A percentile compares a stretch with the other conserved stretches of the same genome.
Conservation (phyloP, 208 protist species). For the Leptomonas pyrrhocoris region DNA sequence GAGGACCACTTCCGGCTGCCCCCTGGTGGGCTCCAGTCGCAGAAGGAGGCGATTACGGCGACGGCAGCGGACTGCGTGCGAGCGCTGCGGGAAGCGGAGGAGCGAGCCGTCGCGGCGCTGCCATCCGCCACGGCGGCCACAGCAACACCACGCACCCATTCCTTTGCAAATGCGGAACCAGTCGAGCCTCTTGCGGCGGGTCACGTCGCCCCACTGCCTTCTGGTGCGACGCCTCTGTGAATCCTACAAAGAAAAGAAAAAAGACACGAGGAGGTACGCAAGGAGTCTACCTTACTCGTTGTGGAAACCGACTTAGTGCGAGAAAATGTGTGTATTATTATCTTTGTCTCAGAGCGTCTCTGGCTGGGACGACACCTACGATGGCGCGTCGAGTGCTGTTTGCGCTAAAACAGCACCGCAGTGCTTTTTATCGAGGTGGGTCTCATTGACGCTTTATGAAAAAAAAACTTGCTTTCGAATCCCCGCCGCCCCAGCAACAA, state of each 20-base stretch:
- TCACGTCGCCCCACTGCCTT: constrained; percentile 3
- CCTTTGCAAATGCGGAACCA: background rate
- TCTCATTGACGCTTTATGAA: no score
- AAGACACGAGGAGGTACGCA: no score
- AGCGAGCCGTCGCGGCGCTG: constrained; percentile 19
- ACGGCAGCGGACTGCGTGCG: constrained; percentile 71
- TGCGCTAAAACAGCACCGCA: no score
- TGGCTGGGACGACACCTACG: no score
- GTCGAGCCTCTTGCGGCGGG: no score
- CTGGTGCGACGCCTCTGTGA: constrained; percentile 2
- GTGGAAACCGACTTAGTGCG: no score
- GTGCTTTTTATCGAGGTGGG: no score
- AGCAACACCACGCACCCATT: background rate
- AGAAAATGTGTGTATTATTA: constrained; percentile 1
- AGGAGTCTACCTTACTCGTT: no score
- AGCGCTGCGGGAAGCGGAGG: constrained; percentile 66
- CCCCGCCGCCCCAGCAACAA: no score
- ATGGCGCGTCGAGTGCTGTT: no score
- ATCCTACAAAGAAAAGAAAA: background rate
- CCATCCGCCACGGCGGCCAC: background rate
- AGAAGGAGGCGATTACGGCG: constrained; percentile 64
- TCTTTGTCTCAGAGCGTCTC: no score
- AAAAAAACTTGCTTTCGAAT: no score
- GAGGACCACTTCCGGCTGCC: constrained; percentile 52
- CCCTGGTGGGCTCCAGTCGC: constrained; percentile 46